Base-by-base conservation (phyloP, 2,329 filamentous ascomycete species). In the Gnomoniopsis sp. region DNA sequence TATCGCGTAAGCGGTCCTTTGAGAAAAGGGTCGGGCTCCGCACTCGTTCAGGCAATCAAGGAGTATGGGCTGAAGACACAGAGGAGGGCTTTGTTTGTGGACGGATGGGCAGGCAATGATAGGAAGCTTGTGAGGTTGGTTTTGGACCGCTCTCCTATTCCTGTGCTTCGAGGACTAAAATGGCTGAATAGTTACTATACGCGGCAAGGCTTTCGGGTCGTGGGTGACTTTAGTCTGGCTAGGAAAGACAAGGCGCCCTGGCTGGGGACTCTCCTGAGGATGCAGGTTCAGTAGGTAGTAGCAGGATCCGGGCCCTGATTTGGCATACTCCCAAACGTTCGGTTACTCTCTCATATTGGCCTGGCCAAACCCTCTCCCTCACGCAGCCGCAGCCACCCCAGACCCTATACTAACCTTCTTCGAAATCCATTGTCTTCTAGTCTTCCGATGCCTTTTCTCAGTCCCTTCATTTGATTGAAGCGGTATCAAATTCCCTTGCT, bases 41-140 rank as follows among this genome's bases (percentile, higher is more conserved):
- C 21, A 19, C 50, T 52, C 21, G n/a, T 52, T 17, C 34, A 43
- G 33, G 36, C 21, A 43, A 52, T 52, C 33, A 52, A 19, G 21
- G 36, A 41, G 21, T 52, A 23, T 43, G 50, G 36, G 11, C 50
- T 26, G 34, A 43, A 17, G 17, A 52, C 3, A 21, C 19, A 30
- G 2, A 52, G 22, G 36, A 44, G 15, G 22, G 50, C 22, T 11
- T 17, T 52, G 33, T 52, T 52, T 15, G 50, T 52, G 22, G 50
- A 52, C 8, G 50, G 36, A 30, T 52, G 50, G 50, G 50, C 50
- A 36, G 50, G 50, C 22, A 52, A 52, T 52, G 36, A 52, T 17
- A 43, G 22, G 36, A 52, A n/a, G 21, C 22, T 52, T 7, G 43
- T 52, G 6, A n/a, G 34, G 50, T 52, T 22, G 21, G 50, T 52